A percentile compares a stretch with the other conserved stretches of the same genome.
Conservation (phyloP, 2,329 filamentous ascomycete species). For the Pestalotiopsis sp. region DNA sequence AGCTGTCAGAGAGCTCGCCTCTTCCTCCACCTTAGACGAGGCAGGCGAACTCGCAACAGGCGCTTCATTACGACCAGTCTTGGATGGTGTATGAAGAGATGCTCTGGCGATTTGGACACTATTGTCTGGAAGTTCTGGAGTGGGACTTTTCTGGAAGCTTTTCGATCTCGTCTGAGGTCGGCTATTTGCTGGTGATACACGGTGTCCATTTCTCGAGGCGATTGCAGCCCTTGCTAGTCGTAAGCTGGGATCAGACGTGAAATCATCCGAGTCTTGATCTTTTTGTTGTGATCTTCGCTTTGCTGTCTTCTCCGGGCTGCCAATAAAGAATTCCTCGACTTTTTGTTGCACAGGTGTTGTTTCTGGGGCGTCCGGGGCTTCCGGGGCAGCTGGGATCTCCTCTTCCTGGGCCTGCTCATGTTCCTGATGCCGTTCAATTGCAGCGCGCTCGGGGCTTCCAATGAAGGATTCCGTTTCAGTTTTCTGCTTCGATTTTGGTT, state of each 20-base stretch:
- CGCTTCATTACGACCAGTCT: slow-evolving; percentile 17
- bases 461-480: background rate
- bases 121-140: slow-evolving; percentile 11
- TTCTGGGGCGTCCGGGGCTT: background rate
- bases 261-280: background rate
- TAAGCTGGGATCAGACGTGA: slow-evolving; percentile 10
- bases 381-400: background rate
- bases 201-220: slow-evolving; percentile 10
- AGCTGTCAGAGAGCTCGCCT: slow-evolving; percentile 31
- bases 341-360: background rate
- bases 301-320: slow-evolving; percentile 4
- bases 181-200: slow-evolving; percentile 15
- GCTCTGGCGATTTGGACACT: slow-evolving; percentile 25
- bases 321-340: background rate
- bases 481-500: background rate
- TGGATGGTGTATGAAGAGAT: slow-evolving; percentile 23
- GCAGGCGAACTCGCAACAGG: slow-evolving; percentile 12
- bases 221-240: slow-evolving; percentile 15
- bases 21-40: slow-evolving; percentile 25
- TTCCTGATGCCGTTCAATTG: background rate
- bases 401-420: background rate
- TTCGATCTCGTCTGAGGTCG: slow-evolving; percentile 14
- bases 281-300: background rate
- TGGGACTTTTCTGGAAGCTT: slow-evolving; percentile 13
- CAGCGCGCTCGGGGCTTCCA: background rate